Base-by-base conservation (phyloP, 495 filamentous ascomycete genomes). In the Pyrenopolyporus hunteri region DNA sequence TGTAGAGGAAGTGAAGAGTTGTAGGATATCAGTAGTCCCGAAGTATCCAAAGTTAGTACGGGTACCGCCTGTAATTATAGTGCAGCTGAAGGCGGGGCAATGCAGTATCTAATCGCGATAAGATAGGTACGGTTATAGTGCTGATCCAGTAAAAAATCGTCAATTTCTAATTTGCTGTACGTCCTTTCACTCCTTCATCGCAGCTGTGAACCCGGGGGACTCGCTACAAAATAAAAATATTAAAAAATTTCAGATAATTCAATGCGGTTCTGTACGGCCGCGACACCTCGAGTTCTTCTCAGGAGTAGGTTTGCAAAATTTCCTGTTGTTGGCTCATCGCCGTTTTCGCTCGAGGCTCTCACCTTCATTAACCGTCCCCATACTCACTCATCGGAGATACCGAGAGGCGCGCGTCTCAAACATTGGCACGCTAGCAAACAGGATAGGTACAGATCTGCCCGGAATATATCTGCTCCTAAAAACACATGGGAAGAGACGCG, bases 101-200 rank as follows among this genome's bases (percentile, higher is more conserved):
- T 25, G 33, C 49, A 37, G 39, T 47, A 44, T 43, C 22, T 17
- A 32, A 57, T 39, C 40, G 19, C 16, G 13, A 37, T 45, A 43
- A 33, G 36, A 29, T 46, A 47, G 39, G 50, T 50, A 25, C n/a
- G 23, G n/a, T 11, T 9, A 13, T 23, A 17, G n/a, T 31, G 32
- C 13, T 31, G 22, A 25, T 55, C 58, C 59, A 63, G 45, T 63
- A 45, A 57, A 63, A 63, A 51, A 16, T 51, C 19, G 31, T 37
- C 44, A 25, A 54, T 61, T 61, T 61, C 17, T 19, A 51, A 63
- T 63, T 56, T 46, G 19, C n/a, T 29, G 19, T 42, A 47, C 40
- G 31, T 36, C 10, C 6, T 25, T 37, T 23, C 14, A 32, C 11
- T 39, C 8, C 45, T 11, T 44, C 36, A 32, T 4, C 33, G 10